Percentiles rank a stretch among this genome's conserved stretches.
Conservation (phyloP, 306 rosid species). For the Prunus fruticosa region DNA sequence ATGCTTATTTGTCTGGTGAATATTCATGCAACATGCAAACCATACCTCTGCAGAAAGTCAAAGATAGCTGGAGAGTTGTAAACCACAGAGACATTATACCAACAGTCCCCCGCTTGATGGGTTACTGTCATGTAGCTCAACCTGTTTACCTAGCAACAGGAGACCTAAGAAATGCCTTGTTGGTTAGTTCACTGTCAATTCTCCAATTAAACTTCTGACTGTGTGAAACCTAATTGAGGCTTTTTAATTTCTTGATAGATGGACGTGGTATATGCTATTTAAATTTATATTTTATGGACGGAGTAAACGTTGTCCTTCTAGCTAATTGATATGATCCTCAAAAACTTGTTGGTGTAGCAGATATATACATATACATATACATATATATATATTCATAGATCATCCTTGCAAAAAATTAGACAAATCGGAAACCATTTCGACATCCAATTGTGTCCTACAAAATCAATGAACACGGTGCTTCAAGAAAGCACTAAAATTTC, state of each 20-base stretch:
- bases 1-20: slow-evolving; percentile 28
- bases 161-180: slow-evolving; percentile 58
- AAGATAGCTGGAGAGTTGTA: slow-evolving; percentile 97
- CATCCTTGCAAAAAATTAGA: too few relatives aligned
- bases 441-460: too few relatives aligned
- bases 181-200: slow-evolving; percentile 33
- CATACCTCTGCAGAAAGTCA: slow-evolving; percentile 72
- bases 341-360: not conserved
- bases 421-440: too few relatives aligned
- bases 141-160: slow-evolving; percentile 89
- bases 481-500: too few relatives aligned
- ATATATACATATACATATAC: not conserved
- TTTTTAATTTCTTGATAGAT: not conserved
- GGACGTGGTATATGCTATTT: not conserved
- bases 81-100: slow-evolving; percentile 98
- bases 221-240: not conserved
- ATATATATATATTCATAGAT: too few relatives aligned
- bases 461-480: too few relatives aligned
- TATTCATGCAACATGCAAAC: slow-evolving; percentile 12
- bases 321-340: not conserved
- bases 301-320: not conserved
- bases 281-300: not conserved
- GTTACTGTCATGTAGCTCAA: slow-evolving; percentile 93
- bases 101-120: slow-evolving; percentile 93
- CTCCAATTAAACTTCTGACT: not conserved